Base-by-base conservation (phyloP, 1,284 basidiomycete species). In the Ustilago trichophora region DNA sequence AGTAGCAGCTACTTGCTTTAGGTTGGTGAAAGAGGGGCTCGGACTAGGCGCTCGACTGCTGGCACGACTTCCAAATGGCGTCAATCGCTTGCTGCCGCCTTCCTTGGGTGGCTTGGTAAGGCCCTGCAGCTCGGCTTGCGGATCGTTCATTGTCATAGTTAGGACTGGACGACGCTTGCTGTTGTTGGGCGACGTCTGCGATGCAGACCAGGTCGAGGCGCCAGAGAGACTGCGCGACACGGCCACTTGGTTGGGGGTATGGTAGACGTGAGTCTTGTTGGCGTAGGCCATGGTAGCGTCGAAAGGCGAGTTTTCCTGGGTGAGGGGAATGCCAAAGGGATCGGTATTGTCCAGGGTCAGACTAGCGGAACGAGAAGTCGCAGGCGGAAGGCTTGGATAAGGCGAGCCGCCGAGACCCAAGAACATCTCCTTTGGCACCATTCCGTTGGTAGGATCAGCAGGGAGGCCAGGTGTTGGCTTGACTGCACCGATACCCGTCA, bases 111-210 rank as follows among this genome's bases (percentile, higher is more conserved):
- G 56, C 47, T 64, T 69, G 34, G 69, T 76, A 16, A 76, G 60
- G 12, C 73, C 73, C 27, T 76, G 73, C 43, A 69, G 21, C 34
- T 73, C 69, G 43, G 67, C 52, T 27, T 69, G 50, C 7, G 73
- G 73, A 33, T 76, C 71, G 50, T 76, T 64, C 73, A 76, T 74
- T 11, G 60, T 72, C 73, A 76, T 76, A 21, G 62, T 65, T 24
- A 76, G 47, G 3, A 76, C 73, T 8, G 69, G 67, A 0, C 63
- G 53, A 18, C 59, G 54, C 49, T 49, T 41, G n/a, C n/a, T n/a
- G 32, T 27, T 45, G 41, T 26, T 51, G 16, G 47, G 19, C 18
- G 33, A 45, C 0, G 54, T 34, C 24, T 43, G 45, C 18, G 60
- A 51, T 4, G 41, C 22, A 15, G 50, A 46, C 11, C 21, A 31